A percentile compares a stretch with the other conserved stretches of the same genome.
Conservation (phyloP, 768 basidiomycete genomes). For the Tylopilus subfusipes region DNA sequence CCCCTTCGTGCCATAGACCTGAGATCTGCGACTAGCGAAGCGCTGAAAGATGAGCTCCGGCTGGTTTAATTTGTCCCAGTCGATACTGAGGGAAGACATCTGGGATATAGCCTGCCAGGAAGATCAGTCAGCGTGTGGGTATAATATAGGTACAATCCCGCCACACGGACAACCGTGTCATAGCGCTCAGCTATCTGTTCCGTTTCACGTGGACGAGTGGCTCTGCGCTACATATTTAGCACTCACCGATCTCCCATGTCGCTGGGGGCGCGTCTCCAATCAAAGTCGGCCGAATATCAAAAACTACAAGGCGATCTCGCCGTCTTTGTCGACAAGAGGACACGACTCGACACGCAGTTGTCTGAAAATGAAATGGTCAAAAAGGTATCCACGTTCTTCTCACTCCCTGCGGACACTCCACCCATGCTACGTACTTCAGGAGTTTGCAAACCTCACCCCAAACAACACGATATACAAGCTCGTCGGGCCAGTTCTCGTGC, state of each 20-base stretch:
- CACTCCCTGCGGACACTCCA: neutral
- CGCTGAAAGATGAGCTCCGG: conserved; percentile 63
- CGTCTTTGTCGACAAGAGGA: conserved; percentile 71
- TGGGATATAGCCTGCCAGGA: neutral
- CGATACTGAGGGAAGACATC: conserved; percentile 36
- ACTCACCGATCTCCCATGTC: conserved; percentile 41
- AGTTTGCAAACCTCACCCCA: conserved; percentile 70
- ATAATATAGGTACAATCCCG: neutral
- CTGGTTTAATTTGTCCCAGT: conserved; percentile 62
- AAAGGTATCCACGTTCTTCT: conserved; percentile 51
- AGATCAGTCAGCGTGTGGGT: neutral
- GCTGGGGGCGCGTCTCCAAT: conserved; percentile 59
- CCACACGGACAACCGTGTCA: conserved; percentile 10
- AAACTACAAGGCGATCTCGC: conserved; percentile 75
- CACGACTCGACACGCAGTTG: conserved; percentile 84
- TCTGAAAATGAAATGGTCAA: conserved; percentile 91
- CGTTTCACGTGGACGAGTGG: conserved; percentile 13
- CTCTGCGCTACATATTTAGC: neutral
- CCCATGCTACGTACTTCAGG: conserved; percentile 44
- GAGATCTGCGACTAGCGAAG: conserved; percentile 82
- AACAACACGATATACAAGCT: conserved; percentile 87
- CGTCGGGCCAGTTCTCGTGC: conserved; percentile 85
- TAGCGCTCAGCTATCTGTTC: neutral
- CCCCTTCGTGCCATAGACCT: conserved; percentile 84
- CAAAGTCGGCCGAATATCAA: conserved; percentile 70